Base-by-base conservation (phyloP, 2,329 filamentous ascomycete genomes). In the Xylariaceae sp. region DNA sequence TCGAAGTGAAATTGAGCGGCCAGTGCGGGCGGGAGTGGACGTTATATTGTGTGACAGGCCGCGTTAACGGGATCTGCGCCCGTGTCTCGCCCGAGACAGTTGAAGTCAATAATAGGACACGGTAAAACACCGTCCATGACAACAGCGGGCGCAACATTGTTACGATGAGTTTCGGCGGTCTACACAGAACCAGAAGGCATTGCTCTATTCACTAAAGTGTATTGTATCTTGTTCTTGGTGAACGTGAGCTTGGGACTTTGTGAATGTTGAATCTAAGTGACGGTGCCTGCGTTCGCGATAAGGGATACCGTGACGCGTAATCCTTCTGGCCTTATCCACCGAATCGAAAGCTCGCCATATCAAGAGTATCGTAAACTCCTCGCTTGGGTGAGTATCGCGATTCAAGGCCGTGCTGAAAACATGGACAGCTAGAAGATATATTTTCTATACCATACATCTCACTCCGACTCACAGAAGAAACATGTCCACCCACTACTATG, bases 1-100 rank as follows among this genome's bases (percentile, higher is more conserved):
- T 57, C 1, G 75, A 77, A 2, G 74, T 74, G 63, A 75, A 79
- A 63, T 79, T 75, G 50, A 78, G 64, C 13, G 58, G 62, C 62
- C 67, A 31, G 42, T 5, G 19, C 31, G 22, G 17, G 42, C 14
- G 31, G 22, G 42, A 45, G 19, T 5, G 12, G 42, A 13, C 19
- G 42, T 5, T 5, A 19, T 45, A 17, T 12, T 42, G 34, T 14
- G 34, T 10, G 34, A 38, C 5, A 38, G 34, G 34, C 16, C 34
- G 34, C 10, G 34, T 38, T 38, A 38, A 38, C 16, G 34, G 34
- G 34, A 38, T 9, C 34, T 38, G 34, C 34, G 13, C 34, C 16
- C 5, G 13, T 16, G 34, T 38, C 34, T 38, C 34, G 34, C 13
- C 34, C 34, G 34, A 38, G 34, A 38, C 34, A 10, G 34, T 5